Evolutionary conservation across 495 filamentous ascomycete genomes (phyloP), one percentile per base, ranked within the genome.

Genomic region (Elasticomyces elasticus): DNA sequence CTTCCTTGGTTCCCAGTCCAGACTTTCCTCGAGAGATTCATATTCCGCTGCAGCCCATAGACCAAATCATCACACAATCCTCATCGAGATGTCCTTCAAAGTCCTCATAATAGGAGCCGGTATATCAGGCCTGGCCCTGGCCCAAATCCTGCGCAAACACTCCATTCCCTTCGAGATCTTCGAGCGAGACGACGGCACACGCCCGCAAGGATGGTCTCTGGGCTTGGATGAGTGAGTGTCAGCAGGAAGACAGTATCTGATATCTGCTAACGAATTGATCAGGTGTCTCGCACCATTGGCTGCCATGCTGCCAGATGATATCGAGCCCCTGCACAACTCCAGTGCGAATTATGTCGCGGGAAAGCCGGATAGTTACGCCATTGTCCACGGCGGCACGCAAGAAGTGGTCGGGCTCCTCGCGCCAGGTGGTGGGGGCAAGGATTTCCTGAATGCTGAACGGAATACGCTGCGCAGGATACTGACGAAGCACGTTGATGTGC

Each of bases 101-200:
- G 50, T 53, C 4, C n/a, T 53, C 13, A 53, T 53, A 1, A 26
- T 53, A 20, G 63, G 71, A n/a, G 62, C 63, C n/a, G 49, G 66
- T 0, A 59, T 75, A 13, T 59, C 67, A 27, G 50, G 50, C 28
- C 38, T 53, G 7, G 12, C 22, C 50, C 50, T 53, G 9, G 50
- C 50, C 23, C 50, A 53, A 20, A 27, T 38, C 23, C 75, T 74
- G 52, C 72, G 70, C 12, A 76, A 74, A 23, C 55, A 56, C n/a
- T 63, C 74, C 26, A 45, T 52, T 1, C 54, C 54, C 13, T 78
- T 72, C 48, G 62, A 67, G 12, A 35, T 66, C 23, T 33, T 59
- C 20, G 55, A 63, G 54, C n/a, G 66, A 74, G 40, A 43, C n/a
- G 40, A 43, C 20, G 40, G 40, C 7, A 17, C 13, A 11, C 12